phyloP scores from a whole-genome alignment of 2,329 filamentous ascomycete genomes.

The Pseudogymnoascus sp. region DNA sequence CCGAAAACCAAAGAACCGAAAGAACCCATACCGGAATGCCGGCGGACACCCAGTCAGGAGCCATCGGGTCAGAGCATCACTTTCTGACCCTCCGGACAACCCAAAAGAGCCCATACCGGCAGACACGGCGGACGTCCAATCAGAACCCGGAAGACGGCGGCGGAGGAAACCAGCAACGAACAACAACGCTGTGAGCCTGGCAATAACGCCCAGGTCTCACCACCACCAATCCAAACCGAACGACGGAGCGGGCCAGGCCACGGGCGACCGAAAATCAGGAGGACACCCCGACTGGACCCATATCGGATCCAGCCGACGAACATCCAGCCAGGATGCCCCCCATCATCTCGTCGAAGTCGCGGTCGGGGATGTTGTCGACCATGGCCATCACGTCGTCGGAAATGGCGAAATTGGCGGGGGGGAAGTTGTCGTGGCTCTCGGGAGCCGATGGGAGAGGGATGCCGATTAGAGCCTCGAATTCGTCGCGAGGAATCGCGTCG shows the following conservation, averaged over 20 bases:
- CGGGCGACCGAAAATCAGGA: background rate
- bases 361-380: background rate
- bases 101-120: background rate
- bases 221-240: background rate
- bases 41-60: background rate
- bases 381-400: slow-evolving; percentile 11
- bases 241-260: background rate
- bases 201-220: slow-evolving; percentile 5
- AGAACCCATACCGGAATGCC: background rate
- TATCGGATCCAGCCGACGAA: slow-evolving; percentile 1
- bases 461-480: background rate
- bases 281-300: background rate
- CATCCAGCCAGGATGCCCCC: background rate
- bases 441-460: background rate
- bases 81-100: slow-evolving; percentile 6
- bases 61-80: slow-evolving; percentile 8
- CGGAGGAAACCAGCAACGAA: slow-evolving; percentile 3
- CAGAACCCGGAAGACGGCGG: background rate
- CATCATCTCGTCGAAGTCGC: slow-evolving; percentile 3
- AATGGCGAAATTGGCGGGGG: slow-evolving; percentile 3
- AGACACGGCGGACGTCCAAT: background rate
- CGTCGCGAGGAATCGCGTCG: slow-evolving; percentile 14
- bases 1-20: background rate
- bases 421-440: background rate
- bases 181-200: background rate